Conservation (phyloP, 1,139 yeast species). For the Diutina mesorugosa region DNA sequence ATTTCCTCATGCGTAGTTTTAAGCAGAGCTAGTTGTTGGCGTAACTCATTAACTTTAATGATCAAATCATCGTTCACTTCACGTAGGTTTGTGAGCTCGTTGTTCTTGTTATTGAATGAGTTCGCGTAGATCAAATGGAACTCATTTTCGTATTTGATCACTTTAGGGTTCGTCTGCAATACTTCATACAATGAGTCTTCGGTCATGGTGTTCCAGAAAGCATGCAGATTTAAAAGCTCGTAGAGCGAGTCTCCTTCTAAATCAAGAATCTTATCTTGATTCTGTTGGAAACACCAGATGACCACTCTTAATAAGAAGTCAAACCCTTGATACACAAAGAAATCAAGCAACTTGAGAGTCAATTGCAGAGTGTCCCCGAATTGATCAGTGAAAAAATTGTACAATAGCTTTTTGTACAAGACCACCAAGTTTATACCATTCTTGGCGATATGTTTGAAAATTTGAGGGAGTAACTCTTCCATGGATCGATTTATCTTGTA, state of each 20-base stretch:
- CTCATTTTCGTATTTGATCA: slow-evolving; percentile 33
- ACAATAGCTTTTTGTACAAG: slow-evolving; percentile 14
- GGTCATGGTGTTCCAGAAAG: slow-evolving; percentile 11
- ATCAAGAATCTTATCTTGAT: slow-evolving; percentile 10
- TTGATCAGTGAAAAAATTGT: slow-evolving; percentile 12
- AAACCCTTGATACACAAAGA: slow-evolving; percentile 28
- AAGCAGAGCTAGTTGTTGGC: slow-evolving; percentile 18
- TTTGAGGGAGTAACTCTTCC: slow-evolving; percentile 18
- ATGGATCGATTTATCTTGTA: slow-evolving; percentile 24
- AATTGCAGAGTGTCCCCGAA: slow-evolving; percentile 5
- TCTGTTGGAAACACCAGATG: slow-evolving; percentile 12
- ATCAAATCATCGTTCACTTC: slow-evolving; percentile 25
- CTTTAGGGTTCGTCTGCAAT: slow-evolving; percentile 12
- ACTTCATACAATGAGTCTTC: slow-evolving; percentile 9
- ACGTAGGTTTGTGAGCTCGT: slow-evolving; percentile 25
- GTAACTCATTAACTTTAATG: slow-evolving; percentile 15
- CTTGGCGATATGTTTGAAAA: slow-evolving; percentile 21
- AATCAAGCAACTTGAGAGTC: slow-evolving; percentile 4
- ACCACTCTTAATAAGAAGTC: slow-evolving; percentile 21
- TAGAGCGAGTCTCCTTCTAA: slow-evolving; percentile 19
- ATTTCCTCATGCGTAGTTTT: slow-evolving; percentile 28
- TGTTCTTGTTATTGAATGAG: slow-evolving; percentile 24
- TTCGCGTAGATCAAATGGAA: slow-evolving; percentile 29
- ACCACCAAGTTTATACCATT: slow-evolving; percentile 23
- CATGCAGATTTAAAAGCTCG: slow-evolving; percentile 13